A percentile compares a stretch with the other conserved stretches of the same genome.
These are phyloP conservation scores for Agarophyton chilense DNA, from an alignment of 23 red algal genomes.

Conservation along the genomic window DNA sequence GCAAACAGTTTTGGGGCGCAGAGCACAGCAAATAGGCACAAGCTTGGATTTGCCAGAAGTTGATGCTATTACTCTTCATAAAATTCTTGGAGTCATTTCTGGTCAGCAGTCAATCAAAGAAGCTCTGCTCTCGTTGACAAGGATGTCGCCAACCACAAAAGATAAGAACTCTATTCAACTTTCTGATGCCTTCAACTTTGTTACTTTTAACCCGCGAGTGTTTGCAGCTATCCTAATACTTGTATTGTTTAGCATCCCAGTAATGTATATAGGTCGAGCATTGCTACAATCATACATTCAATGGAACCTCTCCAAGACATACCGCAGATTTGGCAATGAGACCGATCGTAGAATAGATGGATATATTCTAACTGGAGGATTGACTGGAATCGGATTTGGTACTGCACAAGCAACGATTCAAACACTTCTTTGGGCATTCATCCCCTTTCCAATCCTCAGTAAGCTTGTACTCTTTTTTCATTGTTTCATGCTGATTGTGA, in stretches of 20 bases:
- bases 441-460: background rate
- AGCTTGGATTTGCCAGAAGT: no score
- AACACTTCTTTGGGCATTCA: background rate
- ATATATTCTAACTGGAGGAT: background rate
- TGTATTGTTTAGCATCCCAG: background rate
- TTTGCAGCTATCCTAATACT: background rate
- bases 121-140: background rate
- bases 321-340: background rate
- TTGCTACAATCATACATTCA: background rate
- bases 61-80: no score
- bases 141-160: no score
- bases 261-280: background rate
- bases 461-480: background rate
- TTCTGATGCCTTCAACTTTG: background rate
- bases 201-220: background rate
- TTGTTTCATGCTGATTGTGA: background rate
- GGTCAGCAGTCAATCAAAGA: no score
- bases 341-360: slow-evolving; percentile 2
- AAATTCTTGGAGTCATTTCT: background rate
- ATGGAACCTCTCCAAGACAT: slow-evolving; percentile 1
- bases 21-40: no score
- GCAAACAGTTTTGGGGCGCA: no score
- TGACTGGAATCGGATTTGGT: background rate
- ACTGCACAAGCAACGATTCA: background rate
- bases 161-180: background rate